A percentile compares a stretch with the other conserved stretches of the same genome.
phyloP scores from a whole-genome alignment of 306 rosid genomes.

The Cicer arietinum region DNA sequence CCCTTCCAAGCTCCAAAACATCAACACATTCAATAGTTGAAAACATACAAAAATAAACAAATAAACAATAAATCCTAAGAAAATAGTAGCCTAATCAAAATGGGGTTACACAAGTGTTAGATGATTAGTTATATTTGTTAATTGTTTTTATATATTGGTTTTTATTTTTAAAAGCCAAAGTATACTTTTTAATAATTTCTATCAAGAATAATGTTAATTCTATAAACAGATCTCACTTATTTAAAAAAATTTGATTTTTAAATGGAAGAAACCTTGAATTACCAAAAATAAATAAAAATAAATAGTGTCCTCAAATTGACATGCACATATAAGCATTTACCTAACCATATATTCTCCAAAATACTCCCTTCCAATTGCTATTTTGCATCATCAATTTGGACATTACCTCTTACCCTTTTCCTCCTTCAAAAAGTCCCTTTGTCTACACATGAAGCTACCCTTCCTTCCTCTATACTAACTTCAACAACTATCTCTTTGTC shows the following conservation, averaged over 20 bases:
- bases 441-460: conserved; percentile 63
- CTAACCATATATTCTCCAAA: conserved; percentile 75
- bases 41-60: conserved; percentile 2
- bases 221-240: too few relatives aligned
- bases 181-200: too few relatives aligned
- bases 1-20: conserved; percentile 44
- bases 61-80: too few relatives aligned
- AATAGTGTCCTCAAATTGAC: conserved; percentile 52
- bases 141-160: too few relatives aligned
- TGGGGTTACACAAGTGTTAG: too few relatives aligned
- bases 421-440: conserved; percentile 65
- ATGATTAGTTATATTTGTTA: too few relatives aligned
- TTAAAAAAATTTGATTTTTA: too few relatives aligned
- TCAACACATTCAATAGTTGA: conserved; percentile 39
- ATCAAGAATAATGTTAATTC: too few relatives aligned
- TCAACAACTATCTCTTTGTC: conserved; percentile 58
- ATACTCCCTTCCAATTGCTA: conserved; percentile 78
- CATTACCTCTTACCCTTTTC: conserved; percentile 50
- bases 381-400: conserved; percentile 69
- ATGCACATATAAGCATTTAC: conserved; percentile 69
- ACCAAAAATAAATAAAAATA: too few relatives aligned
- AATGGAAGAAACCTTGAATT: too few relatives aligned
- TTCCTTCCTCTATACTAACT: conserved; percentile 65
- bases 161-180: too few relatives aligned
- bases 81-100: too few relatives aligned